Conservation (phyloP, 371 early-diverging fungal species). For the Mucor plumbeus region DNA sequence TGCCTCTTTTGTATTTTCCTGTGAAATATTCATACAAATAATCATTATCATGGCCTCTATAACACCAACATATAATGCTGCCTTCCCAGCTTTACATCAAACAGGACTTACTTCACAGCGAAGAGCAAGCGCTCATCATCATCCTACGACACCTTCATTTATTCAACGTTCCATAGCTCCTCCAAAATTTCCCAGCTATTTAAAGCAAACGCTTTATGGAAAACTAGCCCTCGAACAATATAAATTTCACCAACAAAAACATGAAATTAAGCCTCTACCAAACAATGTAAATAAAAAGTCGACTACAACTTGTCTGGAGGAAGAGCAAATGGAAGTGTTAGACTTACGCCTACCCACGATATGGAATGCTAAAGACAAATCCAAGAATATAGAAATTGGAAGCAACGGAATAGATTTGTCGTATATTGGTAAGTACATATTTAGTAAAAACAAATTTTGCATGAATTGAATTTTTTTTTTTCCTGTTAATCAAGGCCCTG, state of each 20-base stretch:
- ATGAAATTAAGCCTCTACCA: constrained; percentile 15
- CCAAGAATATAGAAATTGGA: constrained; percentile 58
- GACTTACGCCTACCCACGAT: constrained; percentile 59
- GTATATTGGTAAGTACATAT: constrained; percentile 52
- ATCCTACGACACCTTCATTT: background rate
- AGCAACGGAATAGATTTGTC: constrained; percentile 58
- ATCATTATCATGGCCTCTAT: background rate
- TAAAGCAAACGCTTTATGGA: constrained; percentile 44
- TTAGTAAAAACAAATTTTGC: background rate
- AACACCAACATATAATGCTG: constrained; percentile 16
- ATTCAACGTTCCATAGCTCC: constrained; percentile 30
- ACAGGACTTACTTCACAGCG: constrained; percentile 1
- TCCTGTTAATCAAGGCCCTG: constrained; percentile 64
- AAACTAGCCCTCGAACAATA: constrained; percentile 37
- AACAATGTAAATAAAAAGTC: background rate
- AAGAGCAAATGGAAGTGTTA: constrained; percentile 16
- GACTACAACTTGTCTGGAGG: constrained; percentile 9
- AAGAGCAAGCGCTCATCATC: background rate
- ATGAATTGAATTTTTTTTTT: constrained; percentile 1
- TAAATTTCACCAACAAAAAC: constrained; percentile 24
- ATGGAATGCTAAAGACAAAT: constrained; percentile 72
- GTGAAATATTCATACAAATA: background rate
- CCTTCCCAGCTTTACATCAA: constrained; percentile 23
- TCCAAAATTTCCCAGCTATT: constrained; percentile 43
- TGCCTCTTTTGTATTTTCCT: constrained; percentile 1